phyloP scores from a whole-genome alignment of 495 filamentous ascomycete species.

The Platismatia glauca region DNA sequence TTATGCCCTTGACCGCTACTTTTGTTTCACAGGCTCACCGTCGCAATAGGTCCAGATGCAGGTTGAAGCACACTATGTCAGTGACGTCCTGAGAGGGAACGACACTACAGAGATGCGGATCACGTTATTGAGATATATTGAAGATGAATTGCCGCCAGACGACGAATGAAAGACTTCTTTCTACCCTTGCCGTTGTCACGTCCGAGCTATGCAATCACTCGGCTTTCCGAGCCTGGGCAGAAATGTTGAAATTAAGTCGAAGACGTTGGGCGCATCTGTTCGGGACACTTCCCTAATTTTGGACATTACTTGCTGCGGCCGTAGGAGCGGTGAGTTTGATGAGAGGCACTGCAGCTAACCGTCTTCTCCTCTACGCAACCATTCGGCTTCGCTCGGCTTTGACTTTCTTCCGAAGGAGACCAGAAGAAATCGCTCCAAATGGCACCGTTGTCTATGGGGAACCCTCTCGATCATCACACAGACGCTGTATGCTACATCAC shows the following conservation, averaged over 20 bases:
- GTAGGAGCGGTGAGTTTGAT: constrained; percentile 2
- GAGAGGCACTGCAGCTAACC: neutral
- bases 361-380: neutral
- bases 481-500: neutral
- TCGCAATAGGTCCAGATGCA: constrained; percentile 81
- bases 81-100: constrained; percentile 85
- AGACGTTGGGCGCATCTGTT: neutral
- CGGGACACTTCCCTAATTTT: neutral
- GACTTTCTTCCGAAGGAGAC: neutral
- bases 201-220: neutral
- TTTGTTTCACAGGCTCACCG: neutral
- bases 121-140: constrained; percentile 85
- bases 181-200: neutral
- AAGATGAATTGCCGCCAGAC: constrained; percentile 94
- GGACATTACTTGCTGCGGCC: neutral
- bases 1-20: neutral
- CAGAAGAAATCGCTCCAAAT: neutral
- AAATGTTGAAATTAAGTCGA: neutral
- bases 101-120: constrained; percentile 97
- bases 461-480: neutral
- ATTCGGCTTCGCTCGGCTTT: neutral
- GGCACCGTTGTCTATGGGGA: neutral
- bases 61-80: constrained; percentile 93
- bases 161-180: constrained; percentile 56
- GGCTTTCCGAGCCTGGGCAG: neutral